phyloP scores from a whole-genome alignment of 306 rosid species.

The Calophaca sinica region DNA sequence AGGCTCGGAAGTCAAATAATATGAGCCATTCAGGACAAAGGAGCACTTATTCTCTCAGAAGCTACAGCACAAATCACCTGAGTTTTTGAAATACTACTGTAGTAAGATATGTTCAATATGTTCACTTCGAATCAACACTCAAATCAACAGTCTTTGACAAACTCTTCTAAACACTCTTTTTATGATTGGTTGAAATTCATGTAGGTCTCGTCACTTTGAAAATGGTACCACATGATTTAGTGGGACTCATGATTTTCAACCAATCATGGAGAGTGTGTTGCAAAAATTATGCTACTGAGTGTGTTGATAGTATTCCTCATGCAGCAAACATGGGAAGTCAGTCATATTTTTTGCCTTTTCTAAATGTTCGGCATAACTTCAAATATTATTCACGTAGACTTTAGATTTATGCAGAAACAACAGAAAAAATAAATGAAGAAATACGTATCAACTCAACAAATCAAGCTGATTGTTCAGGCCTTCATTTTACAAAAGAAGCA shows the following conservation, averaged over 20 bases:
- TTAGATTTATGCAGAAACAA: constrained; percentile 33
- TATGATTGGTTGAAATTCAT: no score
- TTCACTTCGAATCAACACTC: no score
- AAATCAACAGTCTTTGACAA: no score
- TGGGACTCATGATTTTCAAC: no score
- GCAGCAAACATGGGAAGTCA: constrained; percentile 3
- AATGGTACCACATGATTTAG: no score
- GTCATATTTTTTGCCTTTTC: constrained; percentile 4
- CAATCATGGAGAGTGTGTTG: no score
- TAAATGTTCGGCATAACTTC: constrained; percentile 23
- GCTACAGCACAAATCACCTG: neutral
- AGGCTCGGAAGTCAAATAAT: neutral
- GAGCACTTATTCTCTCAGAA: no score
- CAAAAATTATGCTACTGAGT: no score
- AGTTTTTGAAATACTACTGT: constrained; percentile 3
- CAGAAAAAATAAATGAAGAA: neutral
- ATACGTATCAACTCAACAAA: constrained; percentile 24
- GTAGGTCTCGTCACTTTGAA: no score
- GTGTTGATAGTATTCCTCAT: no score
- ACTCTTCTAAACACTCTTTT: no score
- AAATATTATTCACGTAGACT: constrained; percentile 16
- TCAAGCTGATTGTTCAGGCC: neutral
- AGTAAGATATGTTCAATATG: neutral
- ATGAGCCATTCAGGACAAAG: no score
- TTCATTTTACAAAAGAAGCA: constrained; percentile 14